phyloP scores from a whole-genome alignment of 495 filamentous ascomycete species.

The Aspergillus leporis region DNA sequence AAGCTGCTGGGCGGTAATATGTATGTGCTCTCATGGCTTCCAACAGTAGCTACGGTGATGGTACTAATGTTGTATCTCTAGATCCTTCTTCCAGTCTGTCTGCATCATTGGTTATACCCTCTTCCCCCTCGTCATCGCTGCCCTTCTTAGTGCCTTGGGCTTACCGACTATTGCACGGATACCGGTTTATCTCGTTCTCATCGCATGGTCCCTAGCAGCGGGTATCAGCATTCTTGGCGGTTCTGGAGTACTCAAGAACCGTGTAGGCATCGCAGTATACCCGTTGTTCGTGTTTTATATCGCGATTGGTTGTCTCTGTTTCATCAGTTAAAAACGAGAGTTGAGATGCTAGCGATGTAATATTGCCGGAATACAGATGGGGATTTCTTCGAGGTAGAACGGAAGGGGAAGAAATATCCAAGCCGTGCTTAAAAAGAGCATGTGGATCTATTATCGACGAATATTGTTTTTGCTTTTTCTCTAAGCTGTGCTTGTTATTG shows the following conservation, averaged over 20 bases:
- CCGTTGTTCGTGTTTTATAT: slow-evolving; percentile 96
- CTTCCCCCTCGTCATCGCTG: slow-evolving; percentile 95
- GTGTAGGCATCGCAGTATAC: slow-evolving; percentile 93
- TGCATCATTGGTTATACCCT: slow-evolving; percentile 98
- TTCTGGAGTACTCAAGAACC: slow-evolving; percentile 90
- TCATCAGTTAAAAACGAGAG: slow-evolving; percentile 69
- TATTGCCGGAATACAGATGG: not conserved
- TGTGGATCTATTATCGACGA: not conserved
- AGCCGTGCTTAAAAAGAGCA: not conserved
- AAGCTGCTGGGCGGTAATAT: slow-evolving; percentile 97
- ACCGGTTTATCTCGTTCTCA: slow-evolving; percentile 84
- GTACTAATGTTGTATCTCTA: slow-evolving; percentile 39
- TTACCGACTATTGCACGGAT: slow-evolving; percentile 77
- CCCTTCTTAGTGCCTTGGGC: slow-evolving; percentile 79
- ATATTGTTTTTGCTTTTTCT: not conserved
- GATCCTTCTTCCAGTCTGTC: slow-evolving; percentile 95
- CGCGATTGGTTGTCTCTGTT: slow-evolving; percentile 88
- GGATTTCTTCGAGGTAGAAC: not conserved
- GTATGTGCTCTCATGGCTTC: slow-evolving; percentile 55
- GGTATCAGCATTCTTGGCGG: slow-evolving; percentile 95
- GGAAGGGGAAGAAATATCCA: not conserved
- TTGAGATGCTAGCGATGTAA: not conserved
- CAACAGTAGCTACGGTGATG: not conserved
- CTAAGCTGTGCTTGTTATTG: no score
- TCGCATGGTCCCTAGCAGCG: slow-evolving; percentile 90